These are phyloP conservation scores for Vitis hybrid DNA, from an alignment of 177 flowering plant genomes.

Conservation along the genomic window DNA sequence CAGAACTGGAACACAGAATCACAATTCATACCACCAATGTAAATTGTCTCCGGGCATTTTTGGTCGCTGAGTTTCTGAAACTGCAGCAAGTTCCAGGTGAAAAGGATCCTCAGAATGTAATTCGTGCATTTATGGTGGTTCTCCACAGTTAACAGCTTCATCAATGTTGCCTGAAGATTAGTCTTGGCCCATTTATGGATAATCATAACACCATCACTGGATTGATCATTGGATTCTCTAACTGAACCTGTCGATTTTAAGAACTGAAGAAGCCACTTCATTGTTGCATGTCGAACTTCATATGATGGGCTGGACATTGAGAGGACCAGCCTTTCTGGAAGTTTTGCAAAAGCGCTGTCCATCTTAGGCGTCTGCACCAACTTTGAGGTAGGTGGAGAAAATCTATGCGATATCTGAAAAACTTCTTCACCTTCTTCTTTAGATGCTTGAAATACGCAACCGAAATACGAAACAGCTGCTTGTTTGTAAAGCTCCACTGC, in stretches of 20 bases:
- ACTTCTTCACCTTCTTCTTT: conserved; percentile 36
- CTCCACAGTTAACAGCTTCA: conserved; percentile 55
- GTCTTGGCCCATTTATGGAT: conserved; percentile 48
- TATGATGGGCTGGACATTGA: conserved; percentile 67
- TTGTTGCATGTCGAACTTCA: conserved; percentile 83
- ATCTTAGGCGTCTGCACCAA: conserved; percentile 23
- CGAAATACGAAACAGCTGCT: conserved; percentile 75
- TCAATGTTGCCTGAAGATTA: conserved; percentile 56
- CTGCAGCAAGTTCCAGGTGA: conserved; percentile 66
- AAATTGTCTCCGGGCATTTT: conserved; percentile 20
- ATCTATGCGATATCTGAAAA: conserved; percentile 20
- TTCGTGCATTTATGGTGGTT: conserved; percentile 65
- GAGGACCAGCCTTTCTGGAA: conserved; percentile 49
- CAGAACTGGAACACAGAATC: conserved; percentile 59
- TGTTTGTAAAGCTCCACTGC: conserved; percentile 68
- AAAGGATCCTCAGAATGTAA: conserved; percentile 75
- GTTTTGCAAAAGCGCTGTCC: conserved; percentile 26
- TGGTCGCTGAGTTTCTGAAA: conserved; percentile 31
- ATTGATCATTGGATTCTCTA: conserved; percentile 11
- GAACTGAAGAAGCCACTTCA: conserved; percentile 74
- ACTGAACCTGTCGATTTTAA: conserved; percentile 38
- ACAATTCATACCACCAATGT: conserved; percentile 58
- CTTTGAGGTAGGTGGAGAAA: conserved; percentile 21
- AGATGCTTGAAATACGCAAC: conserved; percentile 53
- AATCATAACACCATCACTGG: conserved; percentile 24